Conservation (phyloP, 805 yeast species). For the Komagataella mondaviorum region DNA sequence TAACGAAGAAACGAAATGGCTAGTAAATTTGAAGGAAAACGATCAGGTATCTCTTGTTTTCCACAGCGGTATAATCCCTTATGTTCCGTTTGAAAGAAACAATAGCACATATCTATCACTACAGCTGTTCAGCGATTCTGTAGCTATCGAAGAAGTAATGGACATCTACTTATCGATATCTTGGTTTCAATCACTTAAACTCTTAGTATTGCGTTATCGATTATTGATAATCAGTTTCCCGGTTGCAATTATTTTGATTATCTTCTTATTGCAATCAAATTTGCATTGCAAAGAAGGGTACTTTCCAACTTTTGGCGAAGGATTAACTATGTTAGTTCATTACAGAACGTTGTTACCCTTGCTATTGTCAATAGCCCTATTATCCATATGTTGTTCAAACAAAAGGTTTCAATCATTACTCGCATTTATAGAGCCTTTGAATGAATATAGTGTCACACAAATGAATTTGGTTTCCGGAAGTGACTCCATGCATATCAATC, state of each 20-base stretch:
- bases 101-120: constrained; percentile 18
- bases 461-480: constrained; percentile 22
- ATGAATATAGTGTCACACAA: constrained; percentile 29
- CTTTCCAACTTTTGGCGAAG: constrained; percentile 31
- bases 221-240: constrained; percentile 63
- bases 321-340: constrained; percentile 24
- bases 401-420: constrained; percentile 23
- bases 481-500: constrained; percentile 27
- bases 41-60: constrained; percentile 24
- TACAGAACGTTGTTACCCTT: constrained; percentile 14
- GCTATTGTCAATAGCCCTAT: constrained; percentile 14
- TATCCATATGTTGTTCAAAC: constrained; percentile 25
- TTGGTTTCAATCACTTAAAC: constrained; percentile 44
- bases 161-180: constrained; percentile 35
- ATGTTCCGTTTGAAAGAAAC: constrained; percentile 14
- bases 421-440: constrained; percentile 38
- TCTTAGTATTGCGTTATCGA: constrained; percentile 66
- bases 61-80: constrained; percentile 57
- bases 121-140: constrained; percentile 34
- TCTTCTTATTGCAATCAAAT: constrained; percentile 40
- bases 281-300: constrained; percentile 22
- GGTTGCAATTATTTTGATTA: constrained; percentile 38
- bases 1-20: constrained; percentile 71
- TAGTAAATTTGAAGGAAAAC: constrained; percentile 31
- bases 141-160: constrained; percentile 18